Evolutionary conservation across 352 stramenopile genomes (phyloP), one percentile per base, ranked within the genome.

Genomic region (Pelagophyceae sp.): DNA sequence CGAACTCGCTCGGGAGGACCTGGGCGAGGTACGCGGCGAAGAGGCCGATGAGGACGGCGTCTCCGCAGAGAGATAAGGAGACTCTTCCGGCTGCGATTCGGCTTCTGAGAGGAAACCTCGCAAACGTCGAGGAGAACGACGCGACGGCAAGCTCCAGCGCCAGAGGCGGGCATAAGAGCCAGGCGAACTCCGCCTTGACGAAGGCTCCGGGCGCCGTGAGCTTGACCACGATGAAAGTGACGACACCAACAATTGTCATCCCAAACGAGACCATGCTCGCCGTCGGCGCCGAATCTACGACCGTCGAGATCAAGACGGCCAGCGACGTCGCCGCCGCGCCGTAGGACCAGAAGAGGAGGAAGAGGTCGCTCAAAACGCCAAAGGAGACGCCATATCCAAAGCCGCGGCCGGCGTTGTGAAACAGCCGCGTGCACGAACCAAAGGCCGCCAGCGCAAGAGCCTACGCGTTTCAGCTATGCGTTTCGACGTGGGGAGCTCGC

Each of bases 1-100:
- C 92, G 71, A 91, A 96, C 65, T 96, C 89, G 35, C 86, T 87
- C 0, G 93, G 93, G 37, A 95, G 86, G 0, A 97, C 91, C 11
- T 90, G 83, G 78, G 96, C 92, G 0, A 96, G 81, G 79, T 98
- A 98, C 35, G 90, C 83, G 0, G 88, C 93, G 0, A 95, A 72
- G 0, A 96, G 33, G 17, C 87, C 92, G 82, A 96, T 97, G 19
- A 96, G 60, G 11, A 96, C 77, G 27, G 85, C 84, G 82, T 98
- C 93, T 32, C 96, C 11, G 17, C 51, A 54, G 25, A 80, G 65
- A 67, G 17, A 51, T 83, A 33, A 31, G 15, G 38, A 35, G 27
- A 74, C 67, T 33, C 0, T 31, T 37, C 35, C 35, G 1, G 33
- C 17, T 0, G 1, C 31, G 6, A 54, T 27, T 1, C 38, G 67